Conservation (phyloP, 164 flowering plant species). For the Taxillus chinensis region DNA sequence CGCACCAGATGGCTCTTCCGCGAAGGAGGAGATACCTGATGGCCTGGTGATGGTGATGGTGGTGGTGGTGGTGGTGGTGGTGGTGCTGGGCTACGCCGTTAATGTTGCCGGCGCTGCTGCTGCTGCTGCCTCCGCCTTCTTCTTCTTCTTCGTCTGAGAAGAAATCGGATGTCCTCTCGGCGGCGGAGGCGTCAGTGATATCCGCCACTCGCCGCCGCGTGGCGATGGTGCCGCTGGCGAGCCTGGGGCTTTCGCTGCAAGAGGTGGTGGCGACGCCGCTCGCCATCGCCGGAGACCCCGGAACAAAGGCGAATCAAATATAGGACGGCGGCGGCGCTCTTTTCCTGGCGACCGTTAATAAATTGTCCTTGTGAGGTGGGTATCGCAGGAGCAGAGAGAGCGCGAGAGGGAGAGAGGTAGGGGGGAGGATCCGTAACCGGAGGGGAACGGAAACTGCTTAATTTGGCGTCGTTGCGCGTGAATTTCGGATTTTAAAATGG, state of each 20-base stretch:
- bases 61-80: conserved; percentile 7
- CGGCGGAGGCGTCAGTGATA: conserved; percentile 9
- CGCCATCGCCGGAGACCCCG: conserved; percentile 13
- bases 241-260: conserved; percentile 11
- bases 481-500: too few relatives aligned
- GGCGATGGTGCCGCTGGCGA: conserved; percentile 3
- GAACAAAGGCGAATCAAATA: too few relatives aligned
- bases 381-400: too few relatives aligned
- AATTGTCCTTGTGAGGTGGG: too few relatives aligned
- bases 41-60: conserved; percentile 11
- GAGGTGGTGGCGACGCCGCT: conserved; percentile 18
- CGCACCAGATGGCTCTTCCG: conserved; percentile 5
- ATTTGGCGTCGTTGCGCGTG: too few relatives aligned
- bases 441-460: too few relatives aligned
- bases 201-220: conserved; percentile 29
- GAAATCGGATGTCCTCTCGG: conserved; percentile 3
- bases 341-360: too few relatives aligned
- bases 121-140: conserved; percentile 1
- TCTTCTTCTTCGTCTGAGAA: conserved; percentile 14
- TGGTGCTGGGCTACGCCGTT: conserved; percentile 9
- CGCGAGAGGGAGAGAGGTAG: too few relatives aligned
- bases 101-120: not conserved
- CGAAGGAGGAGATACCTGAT: conserved; percentile 15
- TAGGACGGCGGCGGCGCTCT: too few relatives aligned
- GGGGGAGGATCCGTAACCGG: too few relatives aligned